Conservation (phyloP, 495 filamentous ascomycete genomes). For the Penicillium coprophilum region DNA sequence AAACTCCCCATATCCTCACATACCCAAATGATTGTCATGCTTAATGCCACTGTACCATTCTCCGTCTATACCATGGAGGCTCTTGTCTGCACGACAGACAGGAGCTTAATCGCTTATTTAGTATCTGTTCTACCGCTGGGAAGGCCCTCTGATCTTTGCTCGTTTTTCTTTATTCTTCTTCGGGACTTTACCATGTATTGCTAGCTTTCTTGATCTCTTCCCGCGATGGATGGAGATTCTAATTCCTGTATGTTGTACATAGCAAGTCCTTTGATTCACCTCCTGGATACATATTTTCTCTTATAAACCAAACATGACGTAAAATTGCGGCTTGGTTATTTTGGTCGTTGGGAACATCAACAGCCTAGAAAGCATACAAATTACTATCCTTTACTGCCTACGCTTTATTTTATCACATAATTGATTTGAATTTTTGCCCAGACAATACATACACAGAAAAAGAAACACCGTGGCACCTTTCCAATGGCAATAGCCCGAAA, state of each 20-base stretch:
- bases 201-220: slow-evolving; percentile 21
- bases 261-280: slow-evolving; percentile 13
- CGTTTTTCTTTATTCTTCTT: slow-evolving; percentile 12
- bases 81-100: slow-evolving; percentile 12
- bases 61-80: slow-evolving; percentile 8
- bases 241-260: slow-evolving; percentile 33
- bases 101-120: slow-evolving; percentile 6
- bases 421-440: neutral
- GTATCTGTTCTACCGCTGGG: slow-evolving; percentile 8
- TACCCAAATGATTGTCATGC: slow-evolving; percentile 12
- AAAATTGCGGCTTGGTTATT: neutral
- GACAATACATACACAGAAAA: slow-evolving; percentile 8
- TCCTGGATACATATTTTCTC: neutral
- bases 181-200: slow-evolving; percentile 31
- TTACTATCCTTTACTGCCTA: neutral
- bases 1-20: neutral
- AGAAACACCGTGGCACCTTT: slow-evolving; percentile 9
- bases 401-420: neutral
- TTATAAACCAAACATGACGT: neutral
- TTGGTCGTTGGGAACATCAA: neutral
- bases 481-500: slow-evolving; percentile 12
- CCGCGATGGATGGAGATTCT: slow-evolving; percentile 12
- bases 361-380: neutral
- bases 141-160: slow-evolving; percentile 3
- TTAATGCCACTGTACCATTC: slow-evolving; percentile 16